Evolutionary conservation across 352 stramenopile species (phyloP).

Genomic region (Discostella stelligera): DNA sequence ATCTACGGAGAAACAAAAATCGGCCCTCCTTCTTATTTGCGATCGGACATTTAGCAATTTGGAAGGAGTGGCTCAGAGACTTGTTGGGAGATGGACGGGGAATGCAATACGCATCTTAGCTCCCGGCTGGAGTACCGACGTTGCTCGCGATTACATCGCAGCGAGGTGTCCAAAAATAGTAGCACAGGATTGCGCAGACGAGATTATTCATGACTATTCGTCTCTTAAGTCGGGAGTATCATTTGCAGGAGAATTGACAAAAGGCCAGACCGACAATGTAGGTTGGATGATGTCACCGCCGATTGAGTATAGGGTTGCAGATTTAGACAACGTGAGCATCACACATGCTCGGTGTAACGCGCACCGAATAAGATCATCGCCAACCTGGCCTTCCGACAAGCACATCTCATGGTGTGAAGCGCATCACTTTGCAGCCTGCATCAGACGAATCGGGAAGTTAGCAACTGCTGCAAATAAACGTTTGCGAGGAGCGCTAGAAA

Average conservation of each 20-base stretch:
- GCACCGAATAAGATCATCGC: conserved; percentile 36
- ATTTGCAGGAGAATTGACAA: conserved; percentile 70
- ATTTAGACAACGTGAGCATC: conserved; percentile 73
- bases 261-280: conserved; percentile 57
- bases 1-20: background rate
- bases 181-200: conserved; percentile 75
- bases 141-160: conserved; percentile 72
- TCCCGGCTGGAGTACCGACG: conserved; percentile 77
- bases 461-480: conserved; percentile 59
- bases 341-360: conserved; percentile 20
- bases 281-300: conserved; percentile 71
- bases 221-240: conserved; percentile 77
- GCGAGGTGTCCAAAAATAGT: conserved; percentile 75
- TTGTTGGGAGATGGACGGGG: conserved; percentile 75
- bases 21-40: conserved; percentile 68
- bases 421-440: conserved; percentile 81
- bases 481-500: conserved; percentile 6
- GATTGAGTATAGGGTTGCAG: conserved; percentile 71
- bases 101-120: conserved; percentile 73
- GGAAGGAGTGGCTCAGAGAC: conserved; percentile 73
- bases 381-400: conserved; percentile 75
- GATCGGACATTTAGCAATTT: conserved; percentile 83
- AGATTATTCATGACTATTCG: conserved; percentile 77
- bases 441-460: conserved; percentile 72
- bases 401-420: conserved; percentile 66